Percentiles rank a stretch among this genome's conserved stretches.
Conservation (phyloP, 2,329 filamentous ascomycete genomes). For the Elsinoe perseae region DNA sequence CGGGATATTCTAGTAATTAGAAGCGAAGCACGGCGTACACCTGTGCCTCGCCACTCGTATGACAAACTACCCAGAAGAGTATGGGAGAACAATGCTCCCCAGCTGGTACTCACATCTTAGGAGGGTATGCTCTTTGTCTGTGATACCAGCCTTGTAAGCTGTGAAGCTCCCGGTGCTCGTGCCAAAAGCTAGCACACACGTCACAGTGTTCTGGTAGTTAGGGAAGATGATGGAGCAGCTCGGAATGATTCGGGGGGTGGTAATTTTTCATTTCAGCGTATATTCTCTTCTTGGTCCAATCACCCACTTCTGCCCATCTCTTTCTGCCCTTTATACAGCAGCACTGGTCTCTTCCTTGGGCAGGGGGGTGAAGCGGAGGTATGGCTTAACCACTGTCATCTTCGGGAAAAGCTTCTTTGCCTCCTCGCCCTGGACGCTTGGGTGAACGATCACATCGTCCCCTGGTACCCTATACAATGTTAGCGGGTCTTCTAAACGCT, state of each 20-base stretch:
- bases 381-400: slow-evolving; percentile 55
- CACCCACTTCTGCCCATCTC: not conserved
- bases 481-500: not conserved
- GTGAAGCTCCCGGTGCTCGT: too few relatives aligned
- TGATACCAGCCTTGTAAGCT: too few relatives aligned
- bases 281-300: not conserved
- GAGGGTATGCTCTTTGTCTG: too few relatives aligned
- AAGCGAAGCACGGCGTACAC: too few relatives aligned
- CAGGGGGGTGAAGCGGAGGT: slow-evolving; percentile 52
- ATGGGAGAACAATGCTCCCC: too few relatives aligned
- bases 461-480: slow-evolving; percentile 18
- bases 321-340: slow-evolving; percentile 27
- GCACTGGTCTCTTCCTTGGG: slow-evolving; percentile 51
- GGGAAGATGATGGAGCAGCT: not conserved
- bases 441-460: slow-evolving; percentile 56
- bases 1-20: too few relatives aligned
- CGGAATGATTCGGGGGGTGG: not conserved
- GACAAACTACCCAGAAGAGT: too few relatives aligned
- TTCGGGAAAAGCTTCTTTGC: slow-evolving; percentile 53
- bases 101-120: too few relatives aligned
- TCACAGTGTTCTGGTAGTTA: not conserved
- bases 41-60: too few relatives aligned
- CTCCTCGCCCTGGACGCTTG: slow-evolving; percentile 50
- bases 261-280: not conserved
- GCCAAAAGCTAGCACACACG: too few relatives aligned